These are phyloP conservation scores for Moricandia moricandioides DNA, from an alignment of 345 rosid species.

Conservation along the genomic window DNA sequence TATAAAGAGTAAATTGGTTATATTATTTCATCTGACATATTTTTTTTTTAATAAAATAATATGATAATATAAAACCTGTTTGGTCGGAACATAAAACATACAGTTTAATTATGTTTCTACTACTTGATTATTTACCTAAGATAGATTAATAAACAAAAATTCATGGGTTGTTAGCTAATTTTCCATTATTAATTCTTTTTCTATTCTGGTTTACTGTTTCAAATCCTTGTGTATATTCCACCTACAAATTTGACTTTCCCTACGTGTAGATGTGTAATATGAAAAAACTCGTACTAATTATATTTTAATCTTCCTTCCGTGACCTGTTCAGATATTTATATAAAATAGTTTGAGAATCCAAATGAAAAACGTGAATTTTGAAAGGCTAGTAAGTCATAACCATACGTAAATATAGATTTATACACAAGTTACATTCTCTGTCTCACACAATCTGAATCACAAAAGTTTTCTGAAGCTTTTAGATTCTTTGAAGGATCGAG, in stretches of 20 bases:
- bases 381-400: constrained; percentile 7
- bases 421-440: not conserved
- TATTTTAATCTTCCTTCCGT: not conserved
- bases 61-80: not conserved
- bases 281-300: not conserved
- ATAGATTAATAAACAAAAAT: not conserved
- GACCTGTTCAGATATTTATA: not conserved
- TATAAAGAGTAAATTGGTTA: not conserved
- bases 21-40: not conserved
- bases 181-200: not conserved
- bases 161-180: not conserved
- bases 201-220: not conserved
- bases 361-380: constrained; percentile 25
- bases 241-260: constrained; percentile 7
- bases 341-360: not conserved
- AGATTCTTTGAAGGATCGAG: constrained; percentile 48
- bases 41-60: not conserved
- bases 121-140: not conserved
- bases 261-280: constrained; percentile 9
- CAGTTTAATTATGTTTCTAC: not conserved
- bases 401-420: constrained; percentile 6
- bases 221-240: not conserved
- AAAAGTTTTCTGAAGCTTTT: not conserved
- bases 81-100: not conserved
- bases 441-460: not conserved